phyloP scores from a whole-genome alignment of 768 basidiomycete species.

The Calocybe cyanea region DNA sequence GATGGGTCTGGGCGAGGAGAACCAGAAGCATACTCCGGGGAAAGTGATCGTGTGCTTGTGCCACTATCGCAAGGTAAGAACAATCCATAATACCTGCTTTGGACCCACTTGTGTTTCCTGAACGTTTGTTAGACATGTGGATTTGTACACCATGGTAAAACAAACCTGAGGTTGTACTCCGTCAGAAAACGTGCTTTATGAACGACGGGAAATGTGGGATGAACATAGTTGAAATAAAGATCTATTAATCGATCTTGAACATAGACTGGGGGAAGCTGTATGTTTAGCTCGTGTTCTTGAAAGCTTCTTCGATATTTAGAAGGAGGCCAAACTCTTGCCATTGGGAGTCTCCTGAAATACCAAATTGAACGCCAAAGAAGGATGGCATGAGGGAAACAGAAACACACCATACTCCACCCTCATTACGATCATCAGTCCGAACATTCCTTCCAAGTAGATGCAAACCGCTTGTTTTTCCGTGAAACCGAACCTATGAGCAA shows the following conservation, averaged over 20 bases:
- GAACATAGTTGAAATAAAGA: conserved; percentile 80
- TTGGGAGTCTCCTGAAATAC: conserved; percentile 56
- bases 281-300: conserved; percentile 39
- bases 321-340: conserved; percentile 73
- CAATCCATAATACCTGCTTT: neutral
- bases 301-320: conserved; percentile 40
- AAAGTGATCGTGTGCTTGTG: conserved; percentile 16
- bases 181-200: conserved; percentile 66
- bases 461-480: conserved; percentile 73
- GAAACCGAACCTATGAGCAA: conserved; percentile 69
- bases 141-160: neutral
- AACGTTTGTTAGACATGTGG: neutral
- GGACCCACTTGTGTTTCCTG: conserved; percentile 18
- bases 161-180: conserved; percentile 56
- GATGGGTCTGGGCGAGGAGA: conserved; percentile 48
- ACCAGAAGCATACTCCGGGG: conserved; percentile 20
- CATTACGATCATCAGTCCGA: conserved; percentile 63
- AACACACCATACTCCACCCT: conserved; percentile 64
- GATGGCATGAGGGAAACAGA: conserved; percentile 9
- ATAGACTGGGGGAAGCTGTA: conserved; percentile 55
- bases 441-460: conserved; percentile 66
- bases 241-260: conserved; percentile 67
- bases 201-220: conserved; percentile 81
- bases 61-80: neutral
- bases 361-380: conserved; percentile 14